Base-by-base conservation (phyloP, 1,284 basidiomycete genomes). In the Tilletia caries region DNA sequence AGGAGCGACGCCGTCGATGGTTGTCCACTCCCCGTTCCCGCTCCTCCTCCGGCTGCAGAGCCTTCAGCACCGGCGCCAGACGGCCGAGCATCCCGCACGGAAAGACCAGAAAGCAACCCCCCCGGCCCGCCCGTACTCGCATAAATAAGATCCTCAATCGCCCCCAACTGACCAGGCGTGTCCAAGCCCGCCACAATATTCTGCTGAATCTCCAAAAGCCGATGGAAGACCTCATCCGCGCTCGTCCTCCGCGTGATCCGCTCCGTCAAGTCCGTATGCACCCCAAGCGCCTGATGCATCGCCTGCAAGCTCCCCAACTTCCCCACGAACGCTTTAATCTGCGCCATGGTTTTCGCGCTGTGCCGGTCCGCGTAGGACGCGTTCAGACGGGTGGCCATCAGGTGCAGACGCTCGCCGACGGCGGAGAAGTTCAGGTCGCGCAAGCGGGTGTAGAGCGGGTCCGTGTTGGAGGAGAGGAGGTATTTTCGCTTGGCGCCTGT, bases 181-280 rank as follows among this genome's bases (percentile, higher is more conserved):
- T 79, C 77, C 4, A 76, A 48, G 0, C 79, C 79, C 0, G 94
- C 92, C 18, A 98, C 88, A 33, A 97, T 87, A 83, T 98, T 98
- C 84, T 98, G 96, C 82, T 98, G 95, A 23, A 96, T 91, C 85
- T 98, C 95, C 12, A 99, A 86, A 25, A 90, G 91, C 79, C 90
- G 91, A 84, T 93, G 93, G 86, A 98, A 98, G 67, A 90, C 86
- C 48, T 95, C 92, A 32, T 44, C 41, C 27, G 12, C 64, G 25
- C 64, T 44, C 37, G 64, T 44, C 23, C 41, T 15, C 27, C 73
- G 65, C 68, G 89, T 87, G 58, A 98, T 87, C 81, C 92, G 86
- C 84, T 98, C 96, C n/a, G 93, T 94, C 46, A 98, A 83, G 18
- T 91, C 91, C 65, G 94, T 98, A 83, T 99, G 95, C 67, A 98